Evolutionary conservation across 805 yeast species (phyloP).

Genomic region (Candida germanica): DNA sequence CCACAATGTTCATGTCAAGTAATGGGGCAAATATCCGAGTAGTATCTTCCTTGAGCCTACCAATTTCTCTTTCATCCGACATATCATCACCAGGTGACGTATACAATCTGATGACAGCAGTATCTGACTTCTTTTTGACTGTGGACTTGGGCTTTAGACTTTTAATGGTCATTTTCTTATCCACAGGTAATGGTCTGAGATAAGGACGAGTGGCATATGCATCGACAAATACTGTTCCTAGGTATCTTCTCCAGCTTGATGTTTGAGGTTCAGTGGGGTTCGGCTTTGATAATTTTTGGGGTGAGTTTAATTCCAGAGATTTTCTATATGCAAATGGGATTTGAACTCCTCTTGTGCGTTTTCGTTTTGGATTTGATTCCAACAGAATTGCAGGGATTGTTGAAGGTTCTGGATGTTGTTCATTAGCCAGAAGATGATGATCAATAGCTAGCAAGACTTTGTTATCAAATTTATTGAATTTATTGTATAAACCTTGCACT

Average conservation of each 20-base stretch:
- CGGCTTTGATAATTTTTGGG: neutral
- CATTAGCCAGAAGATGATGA: slow-evolving; percentile 4
- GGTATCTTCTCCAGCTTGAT: slow-evolving; percentile 36
- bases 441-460: slow-evolving; percentile 11
- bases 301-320: slow-evolving; percentile 1
- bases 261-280: slow-evolving; percentile 6
- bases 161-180: slow-evolving; percentile 40
- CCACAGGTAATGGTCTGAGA: slow-evolving; percentile 42
- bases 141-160: slow-evolving; percentile 23
- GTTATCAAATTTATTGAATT: slow-evolving; percentile 7
- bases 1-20: slow-evolving; percentile 50
- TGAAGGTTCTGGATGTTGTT: neutral
- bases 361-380: slow-evolving; percentile 10
- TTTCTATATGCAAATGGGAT: slow-evolving; percentile 14
- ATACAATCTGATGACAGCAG: slow-evolving; percentile 34
- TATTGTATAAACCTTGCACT: slow-evolving; percentile 3
- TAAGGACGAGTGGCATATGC: slow-evolving; percentile 76
- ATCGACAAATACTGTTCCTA: slow-evolving; percentile 58
- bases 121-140: slow-evolving; percentile 14
- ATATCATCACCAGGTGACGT: slow-evolving; percentile 16
- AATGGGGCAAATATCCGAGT: slow-evolving; percentile 68
- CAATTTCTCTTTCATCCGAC: slow-evolving; percentile 57
- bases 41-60: slow-evolving; percentile 68
- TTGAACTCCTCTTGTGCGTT: slow-evolving; percentile 13
- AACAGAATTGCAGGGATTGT: slow-evolving; percentile 15